These are phyloP conservation scores for Zizania palustris DNA, from an alignment of 202 grass and related monocot species.

Conservation along the genomic window DNA sequence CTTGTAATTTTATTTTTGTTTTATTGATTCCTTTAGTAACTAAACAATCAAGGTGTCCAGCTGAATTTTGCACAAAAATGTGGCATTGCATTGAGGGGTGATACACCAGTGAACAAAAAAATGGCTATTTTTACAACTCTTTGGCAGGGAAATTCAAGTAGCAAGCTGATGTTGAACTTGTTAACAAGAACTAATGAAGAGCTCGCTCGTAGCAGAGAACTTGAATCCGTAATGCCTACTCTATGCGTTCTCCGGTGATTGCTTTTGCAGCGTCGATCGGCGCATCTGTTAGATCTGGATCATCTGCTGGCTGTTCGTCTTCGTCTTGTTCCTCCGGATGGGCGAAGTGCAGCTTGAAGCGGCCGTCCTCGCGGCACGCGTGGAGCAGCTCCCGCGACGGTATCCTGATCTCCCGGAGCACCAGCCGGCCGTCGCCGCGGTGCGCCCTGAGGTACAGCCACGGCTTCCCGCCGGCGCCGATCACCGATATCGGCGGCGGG, in stretches of 20 bases:
- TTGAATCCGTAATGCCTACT: neutral
- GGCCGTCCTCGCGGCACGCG: slow-evolving; percentile 65
- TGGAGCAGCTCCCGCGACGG: slow-evolving; percentile 75
- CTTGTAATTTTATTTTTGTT: neutral
- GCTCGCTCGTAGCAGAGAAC: too few species aligned
- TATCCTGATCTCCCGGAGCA: slow-evolving; percentile 80
- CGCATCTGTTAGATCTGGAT: slow-evolving; percentile 11
- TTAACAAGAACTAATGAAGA: neutral
- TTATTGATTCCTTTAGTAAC: neutral
- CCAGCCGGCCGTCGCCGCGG: slow-evolving; percentile 64
- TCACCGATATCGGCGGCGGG: slow-evolving; percentile 81
- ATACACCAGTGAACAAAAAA: neutral
- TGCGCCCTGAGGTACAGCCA: slow-evolving; percentile 68
- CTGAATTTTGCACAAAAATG: neutral
- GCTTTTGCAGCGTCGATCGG: neutral
- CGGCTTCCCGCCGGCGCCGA: slow-evolving; percentile 71
- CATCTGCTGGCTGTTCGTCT: slow-evolving; percentile 1
- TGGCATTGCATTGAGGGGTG: neutral
- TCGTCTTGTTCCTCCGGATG: slow-evolving; percentile 38
- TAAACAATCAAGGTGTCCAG: neutral
- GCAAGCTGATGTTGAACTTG: neutral
- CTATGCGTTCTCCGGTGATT: neutral
- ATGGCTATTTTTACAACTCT: slow-evolving; percentile 47
- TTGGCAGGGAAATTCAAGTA: neutral
- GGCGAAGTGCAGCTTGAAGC: slow-evolving; percentile 69